phyloP scores from a whole-genome alignment of 2,329 filamentous ascomycete genomes.

The Apiospora arundinis region DNA sequence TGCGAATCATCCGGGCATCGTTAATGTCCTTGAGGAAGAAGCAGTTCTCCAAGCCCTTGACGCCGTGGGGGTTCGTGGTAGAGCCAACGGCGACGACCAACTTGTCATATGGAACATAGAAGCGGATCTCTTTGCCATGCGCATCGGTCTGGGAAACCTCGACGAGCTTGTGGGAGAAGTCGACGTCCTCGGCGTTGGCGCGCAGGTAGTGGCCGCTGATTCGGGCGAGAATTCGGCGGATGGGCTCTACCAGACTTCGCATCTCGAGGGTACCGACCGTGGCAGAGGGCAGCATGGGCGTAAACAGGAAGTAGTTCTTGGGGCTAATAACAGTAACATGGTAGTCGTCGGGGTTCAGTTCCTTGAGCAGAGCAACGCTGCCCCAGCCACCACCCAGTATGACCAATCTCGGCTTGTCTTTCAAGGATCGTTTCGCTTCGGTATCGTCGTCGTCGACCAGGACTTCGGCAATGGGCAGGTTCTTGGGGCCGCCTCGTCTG shows the following conservation, averaged over 20 bases:
- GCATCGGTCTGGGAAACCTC: conserved; percentile 80
- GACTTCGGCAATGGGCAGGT: conserved; percentile 87
- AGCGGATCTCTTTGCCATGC: conserved; percentile 75
- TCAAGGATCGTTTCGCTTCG: conserved; percentile 71
- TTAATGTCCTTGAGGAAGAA: conserved; percentile 95
- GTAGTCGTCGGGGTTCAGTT: conserved; percentile 88
- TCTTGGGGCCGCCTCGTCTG: conserved; percentile 87
- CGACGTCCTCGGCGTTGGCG: conserved; percentile 84
- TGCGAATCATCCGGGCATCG: conserved; percentile 88
- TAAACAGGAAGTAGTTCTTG: conserved; percentile 97
- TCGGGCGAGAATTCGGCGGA: conserved; percentile 79
- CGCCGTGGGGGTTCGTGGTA: conserved; percentile 91
- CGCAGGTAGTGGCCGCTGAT: conserved; percentile 90
- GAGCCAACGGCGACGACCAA: conserved; percentile 92
- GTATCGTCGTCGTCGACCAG: conserved; percentile 89
- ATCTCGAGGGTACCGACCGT: conserved; percentile 95
- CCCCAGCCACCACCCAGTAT: conserved; percentile 96
- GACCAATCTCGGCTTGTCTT: conserved; percentile 90
- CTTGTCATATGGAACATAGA: conserved; percentile 98
- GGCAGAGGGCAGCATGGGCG: conserved; percentile 95
- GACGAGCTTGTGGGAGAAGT: conserved; percentile 89
- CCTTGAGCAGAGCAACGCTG: conserved; percentile 88
- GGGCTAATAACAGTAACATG: conserved; percentile 95
- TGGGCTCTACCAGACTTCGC: conserved; percentile 89
- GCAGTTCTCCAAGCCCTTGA: conserved; percentile 92